Conservation (phyloP, 164 flowering plant species). For the Tinospora cordifolia region DNA sequence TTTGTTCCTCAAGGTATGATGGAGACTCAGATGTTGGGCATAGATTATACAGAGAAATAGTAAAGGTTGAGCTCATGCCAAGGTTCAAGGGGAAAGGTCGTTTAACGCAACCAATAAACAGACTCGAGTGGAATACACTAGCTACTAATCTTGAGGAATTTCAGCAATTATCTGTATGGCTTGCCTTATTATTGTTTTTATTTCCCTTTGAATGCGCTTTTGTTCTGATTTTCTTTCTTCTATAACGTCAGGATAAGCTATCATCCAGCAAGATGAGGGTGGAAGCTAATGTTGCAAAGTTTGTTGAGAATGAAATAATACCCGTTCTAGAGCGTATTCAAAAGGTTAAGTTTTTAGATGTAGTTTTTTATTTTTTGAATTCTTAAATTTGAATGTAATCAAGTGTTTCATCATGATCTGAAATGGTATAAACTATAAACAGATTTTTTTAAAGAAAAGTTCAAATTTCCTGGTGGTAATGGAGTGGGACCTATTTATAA, state of each 20-base stretch:
- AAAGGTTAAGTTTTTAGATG: constrained; percentile 35
- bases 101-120: constrained; percentile 15
- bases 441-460: no score
- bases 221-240: constrained; percentile 11
- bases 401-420: neutral
- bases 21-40: constrained; percentile 57
- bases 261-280: constrained; percentile 38
- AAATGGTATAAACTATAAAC: neutral
- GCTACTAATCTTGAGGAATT: constrained; percentile 86
- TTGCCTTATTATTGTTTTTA: constrained; percentile 2
- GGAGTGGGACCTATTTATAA: neutral
- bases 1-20: constrained; percentile 53
- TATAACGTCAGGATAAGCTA: constrained; percentile 48
- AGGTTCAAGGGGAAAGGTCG: constrained; percentile 29
- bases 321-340: constrained; percentile 58
- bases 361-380: neutral
- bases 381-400: neutral
- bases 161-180: constrained; percentile 45
- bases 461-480: neutral
- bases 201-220: neutral
- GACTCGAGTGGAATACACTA: constrained; percentile 67
- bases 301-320: constrained; percentile 40
- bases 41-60: constrained; percentile 69
- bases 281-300: constrained; percentile 43
- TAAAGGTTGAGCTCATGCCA: constrained; percentile 17